These are phyloP conservation scores for Aspergillus sp. DNA, from an alignment of 2,329 filamentous ascomycete species.

Conservation along the genomic window DNA sequence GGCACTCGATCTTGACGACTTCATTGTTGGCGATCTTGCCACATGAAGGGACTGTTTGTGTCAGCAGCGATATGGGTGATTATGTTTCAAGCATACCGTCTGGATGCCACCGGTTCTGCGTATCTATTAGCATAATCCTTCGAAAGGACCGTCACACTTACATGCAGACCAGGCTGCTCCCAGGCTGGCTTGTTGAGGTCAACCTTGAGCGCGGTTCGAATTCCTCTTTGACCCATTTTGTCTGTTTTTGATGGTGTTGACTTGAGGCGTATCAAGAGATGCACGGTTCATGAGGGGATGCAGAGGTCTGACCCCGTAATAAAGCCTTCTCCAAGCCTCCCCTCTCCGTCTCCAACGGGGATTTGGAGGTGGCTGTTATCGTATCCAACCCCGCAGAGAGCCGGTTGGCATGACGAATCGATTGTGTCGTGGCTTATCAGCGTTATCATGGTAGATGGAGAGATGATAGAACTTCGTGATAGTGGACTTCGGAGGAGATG, in stretches of 20 bases:
- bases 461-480: background rate
- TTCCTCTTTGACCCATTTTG: conserved; percentile 42
- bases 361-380: conserved; percentile 4
- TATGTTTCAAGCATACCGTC: conserved; percentile 60
- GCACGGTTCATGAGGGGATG: background rate
- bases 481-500: background rate
- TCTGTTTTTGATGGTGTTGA: background rate
- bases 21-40: conserved; percentile 77
- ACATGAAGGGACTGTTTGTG: conserved; percentile 60
- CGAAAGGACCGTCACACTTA: conserved; percentile 42
- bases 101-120: conserved; percentile 89
- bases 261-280: background rate
- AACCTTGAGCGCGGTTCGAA: conserved; percentile 72
- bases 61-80: background rate
- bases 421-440: background rate
- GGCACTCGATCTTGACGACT: conserved; percentile 89
- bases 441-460: conserved; percentile 1
- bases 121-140: conserved; percentile 5
- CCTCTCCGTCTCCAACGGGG: background rate
- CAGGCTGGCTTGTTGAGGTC: conserved; percentile 69
- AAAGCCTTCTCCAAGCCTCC: background rate
- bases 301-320: background rate
- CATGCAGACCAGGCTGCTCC: conserved; percentile 69
- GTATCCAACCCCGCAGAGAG: conserved; percentile 8
- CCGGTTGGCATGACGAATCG: background rate